These are phyloP conservation scores for Parietichytrium sp. DNA, from an alignment of 108 stramenopile genomes.

Conservation along the genomic window DNA sequence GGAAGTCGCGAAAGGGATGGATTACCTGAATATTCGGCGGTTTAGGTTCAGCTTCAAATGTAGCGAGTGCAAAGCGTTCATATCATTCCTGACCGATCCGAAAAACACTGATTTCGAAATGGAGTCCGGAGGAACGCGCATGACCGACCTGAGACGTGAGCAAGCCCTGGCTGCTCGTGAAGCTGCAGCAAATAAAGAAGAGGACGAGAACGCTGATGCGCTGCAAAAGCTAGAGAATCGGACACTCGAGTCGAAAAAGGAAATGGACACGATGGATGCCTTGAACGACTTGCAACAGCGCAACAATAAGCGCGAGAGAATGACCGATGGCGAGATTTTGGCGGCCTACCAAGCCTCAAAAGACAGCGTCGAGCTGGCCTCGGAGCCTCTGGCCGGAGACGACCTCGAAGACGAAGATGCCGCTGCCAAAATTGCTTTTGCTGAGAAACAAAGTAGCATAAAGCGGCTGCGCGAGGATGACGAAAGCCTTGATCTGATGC, in stretches of 20 bases:
- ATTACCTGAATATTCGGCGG: background rate
- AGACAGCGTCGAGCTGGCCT: background rate
- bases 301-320: constrained; percentile 13
- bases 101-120: constrained; percentile 5
- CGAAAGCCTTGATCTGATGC: too few relatives aligned
- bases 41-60: constrained; percentile 26
- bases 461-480: background rate
- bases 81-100: constrained; percentile 8
- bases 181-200: background rate
- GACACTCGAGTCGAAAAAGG: background rate
- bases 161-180: background rate
- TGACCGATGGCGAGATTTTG: background rate
- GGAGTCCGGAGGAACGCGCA: constrained; percentile 2
- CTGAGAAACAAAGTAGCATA: background rate
- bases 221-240: constrained; percentile 29
- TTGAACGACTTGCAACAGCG: background rate
- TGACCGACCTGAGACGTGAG: background rate
- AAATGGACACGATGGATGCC: constrained; percentile 38
- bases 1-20: constrained; percentile 30
- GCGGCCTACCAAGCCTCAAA: background rate
- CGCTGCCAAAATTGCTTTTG: background rate
- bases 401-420: background rate
- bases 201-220: background rate
- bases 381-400: background rate
- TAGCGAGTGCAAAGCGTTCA: background rate